Base-by-base conservation (phyloP, 371 early-diverging fungal species). In the Mucor saturninus region DNA sequence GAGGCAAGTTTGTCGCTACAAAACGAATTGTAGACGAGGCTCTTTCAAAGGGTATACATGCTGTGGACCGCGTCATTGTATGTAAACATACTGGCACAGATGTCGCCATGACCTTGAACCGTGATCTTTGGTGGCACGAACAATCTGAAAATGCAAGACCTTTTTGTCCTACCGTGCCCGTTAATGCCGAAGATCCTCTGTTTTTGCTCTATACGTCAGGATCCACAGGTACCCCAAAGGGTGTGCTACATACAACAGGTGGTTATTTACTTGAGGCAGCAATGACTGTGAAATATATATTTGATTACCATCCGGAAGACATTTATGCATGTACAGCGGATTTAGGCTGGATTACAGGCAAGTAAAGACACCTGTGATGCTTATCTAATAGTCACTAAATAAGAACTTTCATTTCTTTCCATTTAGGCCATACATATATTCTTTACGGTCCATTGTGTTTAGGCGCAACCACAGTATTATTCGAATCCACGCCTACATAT, bases 191-290 rank as follows among this genome's bases (percentile, higher is more conserved):
- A 69, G 95, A 98, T 72, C 95, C 96, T 8, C 76, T 98, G 21
- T 99, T 98, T 79, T 83, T 97, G 68, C 84, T 99, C 29, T 98
- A 98, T 84, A 98, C 98, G 9, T 91, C 92, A 38, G 97, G 95
- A 2, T 91, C 92, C 29, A 95, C 95, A 13, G 96, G 99, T 14
- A 94, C 89, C 69, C 98, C 99, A 54, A 96, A 96, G 74, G 97
- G 96, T 45, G 80, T 96, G 9, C 67, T 75, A 59, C 96, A 96
- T 75, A 90, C 98, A 8, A 94, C 96, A 4, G 99, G 86, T 28
- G 98, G 98, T 21, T 99, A 97, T 68, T 75, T 98, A 4, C 76
- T 98, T 2, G 96, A 96, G 26, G 95, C 93, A 2, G 83, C 87
- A 6, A 75, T 88, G 46, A 95, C 98, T 0, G 80, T 90, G 59